These are phyloP conservation scores for Xylaria polymorpha DNA, from an alignment of 2,329 filamentous ascomycete species.

Conservation along the genomic window DNA sequence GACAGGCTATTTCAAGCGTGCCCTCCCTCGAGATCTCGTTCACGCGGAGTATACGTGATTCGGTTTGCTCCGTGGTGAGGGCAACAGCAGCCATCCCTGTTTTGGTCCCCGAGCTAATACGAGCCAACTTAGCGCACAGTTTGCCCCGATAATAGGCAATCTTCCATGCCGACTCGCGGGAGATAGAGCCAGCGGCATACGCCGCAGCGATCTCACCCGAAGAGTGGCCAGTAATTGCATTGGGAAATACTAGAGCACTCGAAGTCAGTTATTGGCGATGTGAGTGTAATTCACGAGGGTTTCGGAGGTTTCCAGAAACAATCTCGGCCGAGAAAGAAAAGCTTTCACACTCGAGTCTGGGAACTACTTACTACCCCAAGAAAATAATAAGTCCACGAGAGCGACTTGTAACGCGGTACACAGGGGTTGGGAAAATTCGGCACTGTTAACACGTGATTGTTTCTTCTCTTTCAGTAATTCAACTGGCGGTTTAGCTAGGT, in stretches of 20 bases:
- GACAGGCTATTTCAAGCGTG: constrained; percentile 38
- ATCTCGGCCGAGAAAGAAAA: not conserved
- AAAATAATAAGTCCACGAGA: constrained; percentile 53
- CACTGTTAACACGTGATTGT: constrained; percentile 28
- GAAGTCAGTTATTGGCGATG: not conserved
- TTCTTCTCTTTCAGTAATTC: constrained; percentile 34
- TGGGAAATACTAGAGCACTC: constrained; percentile 42
- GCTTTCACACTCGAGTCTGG: not conserved
- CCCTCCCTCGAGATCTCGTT: constrained; percentile 25
- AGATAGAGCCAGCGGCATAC: constrained; percentile 51
- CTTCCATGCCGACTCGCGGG: constrained; percentile 48
- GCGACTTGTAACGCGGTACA: constrained; percentile 51
- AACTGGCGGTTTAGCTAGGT: constrained; percentile 25
- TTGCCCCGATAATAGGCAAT: constrained; percentile 53
- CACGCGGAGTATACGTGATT: constrained; percentile 29
- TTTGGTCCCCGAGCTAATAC: constrained; percentile 15
- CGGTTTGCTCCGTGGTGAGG: constrained; percentile 26
- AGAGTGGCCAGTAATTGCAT: constrained; percentile 54
- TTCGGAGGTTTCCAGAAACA: not conserved
- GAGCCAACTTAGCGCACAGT: constrained; percentile 34
- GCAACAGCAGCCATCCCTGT: constrained; percentile 38
- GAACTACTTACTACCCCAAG: constrained; percentile 36
- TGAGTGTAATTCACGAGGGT: not conserved
- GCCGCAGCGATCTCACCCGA: constrained; percentile 57
- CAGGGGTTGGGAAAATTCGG: constrained; percentile 36